Base-by-base conservation (phyloP, 768 basidiomycete species). In the Phlebiopsis gigantea region DNA sequence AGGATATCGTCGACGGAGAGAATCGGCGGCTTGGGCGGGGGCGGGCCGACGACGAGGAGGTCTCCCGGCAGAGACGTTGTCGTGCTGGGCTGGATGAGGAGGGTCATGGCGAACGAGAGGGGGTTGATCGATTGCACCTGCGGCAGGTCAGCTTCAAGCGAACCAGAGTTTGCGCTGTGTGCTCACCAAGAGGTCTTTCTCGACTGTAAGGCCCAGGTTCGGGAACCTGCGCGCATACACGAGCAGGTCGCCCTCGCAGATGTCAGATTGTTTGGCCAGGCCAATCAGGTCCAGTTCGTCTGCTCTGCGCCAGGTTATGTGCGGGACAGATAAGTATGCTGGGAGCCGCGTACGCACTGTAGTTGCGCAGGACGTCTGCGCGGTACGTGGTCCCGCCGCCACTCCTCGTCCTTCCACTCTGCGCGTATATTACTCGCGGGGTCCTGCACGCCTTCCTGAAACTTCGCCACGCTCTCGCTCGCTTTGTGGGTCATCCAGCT, bases 341-440 rank as follows among this genome's bases (percentile, higher is more conserved):
- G n/a, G n/a, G n/a, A n/a, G n/a, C n/a, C n/a, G n/a, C n/a, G 5
- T 31, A 15, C 53, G 24, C 19, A 54, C 53, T 29, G 8, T 15
- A 41, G n/a, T 9, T 39, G 34, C 8, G 6, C 26, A 6, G 53
- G n/a, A n/a, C 17, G 51, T 45, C 34, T 46, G 19, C 14, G 26
- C 24, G 51, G 57, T 51, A 39, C 64, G 53, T 82, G 77, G 5
- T 78, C 76, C 39, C 66, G 68, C 47, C 76, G 75, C 84, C 84
- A 86, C 30, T 72, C 75, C 30, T 84, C 80, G 62, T 86, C 84
- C 63, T 86, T 86, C 82, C 82, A 84, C 39, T 79, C 74, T 12
- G 77, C 82, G 28, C 80, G 76, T 30, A 82, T 54, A 9, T 25
- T 26, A 4, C 50, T 25, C 7, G 70, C 75, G 0, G 82, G 83